These are phyloP conservation scores for Fusarium sp. DNA, from an alignment of 2,329 filamentous ascomycete genomes.

Conservation along the genomic window DNA sequence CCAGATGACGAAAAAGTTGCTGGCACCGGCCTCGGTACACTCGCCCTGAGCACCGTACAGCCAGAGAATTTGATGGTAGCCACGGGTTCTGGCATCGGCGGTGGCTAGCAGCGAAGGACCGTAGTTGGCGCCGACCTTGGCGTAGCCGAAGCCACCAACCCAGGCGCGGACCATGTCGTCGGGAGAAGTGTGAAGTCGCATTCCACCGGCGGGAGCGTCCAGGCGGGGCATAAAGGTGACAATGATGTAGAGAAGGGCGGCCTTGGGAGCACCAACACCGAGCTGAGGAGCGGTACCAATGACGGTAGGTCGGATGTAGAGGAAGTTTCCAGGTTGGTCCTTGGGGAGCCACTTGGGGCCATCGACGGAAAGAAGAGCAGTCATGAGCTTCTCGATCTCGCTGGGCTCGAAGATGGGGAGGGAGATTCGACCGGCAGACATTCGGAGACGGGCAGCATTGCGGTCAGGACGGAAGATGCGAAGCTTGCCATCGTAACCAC, in stretches of 20 bases:
- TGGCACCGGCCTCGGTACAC: conserved; percentile 90
- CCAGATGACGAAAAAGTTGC: conserved; percentile 92
- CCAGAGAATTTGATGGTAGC: conserved; percentile 94
- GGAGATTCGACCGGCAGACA: conserved; percentile 70
- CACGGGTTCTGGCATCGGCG: conserved; percentile 72
- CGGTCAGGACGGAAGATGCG: conserved; percentile 79
- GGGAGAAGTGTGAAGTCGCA: conserved; percentile 79
- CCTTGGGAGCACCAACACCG: conserved; percentile 78
- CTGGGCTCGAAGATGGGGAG: conserved; percentile 75
- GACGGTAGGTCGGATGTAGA: conserved; percentile 87
- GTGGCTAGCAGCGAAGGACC: conserved; percentile 83
- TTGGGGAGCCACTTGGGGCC: conserved; percentile 80
- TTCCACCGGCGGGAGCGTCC: conserved; percentile 61
- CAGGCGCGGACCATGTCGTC: conserved; percentile 89
- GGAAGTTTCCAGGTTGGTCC: conserved; percentile 70
- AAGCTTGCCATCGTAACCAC: conserved; percentile 76
- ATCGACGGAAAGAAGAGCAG: conserved; percentile 74
- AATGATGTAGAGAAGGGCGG: conserved; percentile 91
- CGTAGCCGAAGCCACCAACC: conserved; percentile 91
- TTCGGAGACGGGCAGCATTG: conserved; percentile 71
- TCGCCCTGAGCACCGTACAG: conserved; percentile 78
- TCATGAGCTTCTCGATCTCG: conserved; percentile 77
- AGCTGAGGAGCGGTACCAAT: conserved; percentile 84
- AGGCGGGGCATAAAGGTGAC: conserved; percentile 67
- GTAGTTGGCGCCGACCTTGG: conserved; percentile 94